Evolutionary conservation across 2,329 filamentous ascomycete genomes (phyloP), one percentile per base, ranked within the genome.

Genomic region (Monosporascus sp.): DNA sequence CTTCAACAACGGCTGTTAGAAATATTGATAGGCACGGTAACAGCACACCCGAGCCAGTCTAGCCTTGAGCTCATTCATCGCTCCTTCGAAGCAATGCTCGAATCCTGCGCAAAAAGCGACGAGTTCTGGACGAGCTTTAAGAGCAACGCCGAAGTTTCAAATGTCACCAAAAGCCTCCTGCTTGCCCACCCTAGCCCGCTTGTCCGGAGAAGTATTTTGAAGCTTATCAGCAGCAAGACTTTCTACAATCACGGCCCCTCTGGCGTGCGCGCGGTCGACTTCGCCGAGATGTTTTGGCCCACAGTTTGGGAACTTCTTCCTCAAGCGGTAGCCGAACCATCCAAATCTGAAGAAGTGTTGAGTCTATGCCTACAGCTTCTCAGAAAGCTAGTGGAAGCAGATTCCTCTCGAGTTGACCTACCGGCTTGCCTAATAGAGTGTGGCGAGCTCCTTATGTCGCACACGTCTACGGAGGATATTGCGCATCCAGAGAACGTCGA

Each of bases 211-310:
- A 66, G 62, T 5, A 67, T 70, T 8, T 63, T 65, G 3, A 61
- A 63, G 22, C 61, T 72, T 25, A 71, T 77, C 25, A 57, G 45
- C 25, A 50, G 38, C 9, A 62, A 56, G 47, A 54, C 51, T 25
- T 38, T 55, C 38, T 58, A 59, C 38, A 60, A 56, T 31, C 50
- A 53, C 55, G 54, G 64, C 53, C 56, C 60, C 55, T 57, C 61
- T 5, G 57, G 59, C 15, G 65, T 72, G 14, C 61, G 63, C 9
- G 62, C 71, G 3, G 55, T 66, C 3, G 70, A 72, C 14, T 75
- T 80, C 51, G 69, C 72, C 15, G 64, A 70, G 17, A 70, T 75
- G 37, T 75, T 81, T 54, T 81, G 78, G 78, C 73, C 77, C 5
- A 64, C 70, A 41, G 55, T 70, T 22, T 62, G 66, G 20, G 63